Evolutionary conservation across 1,284 basidiomycete genomes (phyloP), one percentile per base, ranked within the genome.

Genomic region (Cutaneotrichosporon cutaneum): DNA sequence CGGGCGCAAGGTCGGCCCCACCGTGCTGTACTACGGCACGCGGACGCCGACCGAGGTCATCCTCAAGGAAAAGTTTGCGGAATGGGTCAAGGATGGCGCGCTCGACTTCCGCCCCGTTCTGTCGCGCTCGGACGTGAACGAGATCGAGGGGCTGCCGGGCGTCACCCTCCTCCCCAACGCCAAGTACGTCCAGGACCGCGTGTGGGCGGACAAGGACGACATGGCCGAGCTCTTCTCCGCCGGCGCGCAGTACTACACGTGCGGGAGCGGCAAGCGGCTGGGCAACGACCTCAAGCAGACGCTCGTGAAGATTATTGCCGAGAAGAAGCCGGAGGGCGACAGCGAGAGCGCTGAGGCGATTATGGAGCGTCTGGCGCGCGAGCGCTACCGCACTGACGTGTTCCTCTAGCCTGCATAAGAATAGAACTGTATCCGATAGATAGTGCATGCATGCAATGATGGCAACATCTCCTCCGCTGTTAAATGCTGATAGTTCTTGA

Each of bases 101-200:
- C 79, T 85, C 18, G 82, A 84, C 60, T 75, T 85, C n/a, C 77
- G 81, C 13, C 81, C 82, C 7, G 82, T 83, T 18, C 84, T 85
- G 68, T 84, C 83, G 35, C 39, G 73, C 70, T 22, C 54, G 73
- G 59, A 62, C 39, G 54, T 14, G 22, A 26, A 26, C 13, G 24
- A 30, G 16, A 3, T 58, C 21, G 45, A 55, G 1, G 58, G 27
- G 11, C 54, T 59, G 33, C 48, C 48, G 11, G 51, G 22, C 14
- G 57, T 33, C 48, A 51, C 18, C n/a, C 13, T 51, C 44, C 57
- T 39, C 9, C 32, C 32, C n/a, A 33, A 30, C 22, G 39, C 54
- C 16, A 55, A 55, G 54, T 61, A 66, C 26, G 64, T 61, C 27
- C 64, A 66, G 59, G 83, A 83, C 65, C 83, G 83, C 18, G 70